Percentiles rank a stretch among this genome's conserved stretches.
phyloP scores from a whole-genome alignment of 129 eudicot species.

The Ambrosia artemisiifolia region DNA sequence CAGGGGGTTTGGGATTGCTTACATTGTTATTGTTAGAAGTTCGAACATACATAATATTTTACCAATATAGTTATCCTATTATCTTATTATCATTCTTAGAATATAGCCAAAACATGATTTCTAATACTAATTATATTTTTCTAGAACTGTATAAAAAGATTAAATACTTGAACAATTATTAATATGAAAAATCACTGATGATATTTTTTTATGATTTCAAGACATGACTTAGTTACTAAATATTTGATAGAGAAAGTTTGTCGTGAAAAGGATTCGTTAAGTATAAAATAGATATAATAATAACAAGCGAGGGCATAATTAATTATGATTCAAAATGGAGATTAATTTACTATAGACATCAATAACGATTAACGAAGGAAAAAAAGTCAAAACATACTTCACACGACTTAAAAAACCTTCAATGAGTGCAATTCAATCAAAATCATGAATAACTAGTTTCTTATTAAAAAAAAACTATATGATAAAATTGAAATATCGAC shows the following conservation, averaged over 20 bases:
- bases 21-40: too few relatives aligned
- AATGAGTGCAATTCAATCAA: neutral
- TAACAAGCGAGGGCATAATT: slow-evolving; percentile 5
- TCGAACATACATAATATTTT: too few relatives aligned
- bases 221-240: neutral
- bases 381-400: neutral
- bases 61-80: too few relatives aligned
- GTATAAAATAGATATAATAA: neutral
- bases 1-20: too few relatives aligned
- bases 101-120: too few relatives aligned
- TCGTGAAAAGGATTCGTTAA: slow-evolving; percentile 1
- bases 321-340: neutral
- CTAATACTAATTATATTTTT: neutral
- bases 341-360: neutral
- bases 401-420: neutral
- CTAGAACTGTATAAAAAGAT: neutral
- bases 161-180: neutral
- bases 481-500: too few relatives aligned
- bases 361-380: neutral
- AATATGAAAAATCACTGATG: neutral
- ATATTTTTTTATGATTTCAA: neutral
- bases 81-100: too few relatives aligned
- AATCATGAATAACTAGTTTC: neutral
- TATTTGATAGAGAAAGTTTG: neutral
- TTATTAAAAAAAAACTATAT: too few relatives aligned